A percentile compares a stretch with the other conserved stretches of the same genome.
Evolutionary conservation across 23 red algal species (phyloP).

Genomic region (Chondrus crispus): DNA sequence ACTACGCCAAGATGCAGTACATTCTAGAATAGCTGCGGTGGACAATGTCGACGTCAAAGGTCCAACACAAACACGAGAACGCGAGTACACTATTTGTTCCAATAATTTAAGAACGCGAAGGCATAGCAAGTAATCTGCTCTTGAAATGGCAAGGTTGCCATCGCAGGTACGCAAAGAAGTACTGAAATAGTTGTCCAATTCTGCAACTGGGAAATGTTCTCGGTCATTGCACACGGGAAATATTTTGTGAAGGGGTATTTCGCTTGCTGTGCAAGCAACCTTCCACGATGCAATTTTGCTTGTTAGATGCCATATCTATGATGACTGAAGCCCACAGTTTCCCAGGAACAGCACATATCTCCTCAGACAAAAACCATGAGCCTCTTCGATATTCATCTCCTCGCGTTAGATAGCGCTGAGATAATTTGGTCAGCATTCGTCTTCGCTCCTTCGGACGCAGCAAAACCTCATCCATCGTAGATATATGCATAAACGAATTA

Average conservation of each 20-base stretch:
- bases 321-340: neutral
- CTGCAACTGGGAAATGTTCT: neutral
- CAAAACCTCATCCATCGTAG: neutral
- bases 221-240: neutral
- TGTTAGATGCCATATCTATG: neutral
- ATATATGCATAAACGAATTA: neutral
- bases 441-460: neutral
- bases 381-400: neutral
- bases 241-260: neutral
- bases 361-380: neutral
- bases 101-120: neutral
- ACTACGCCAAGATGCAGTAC: neutral
- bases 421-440: neutral
- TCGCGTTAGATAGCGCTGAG: neutral
- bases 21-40: neutral
- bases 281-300: neutral
- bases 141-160: neutral
- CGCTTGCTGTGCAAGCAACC: neutral
- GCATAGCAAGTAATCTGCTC: neutral
- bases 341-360: neutral
- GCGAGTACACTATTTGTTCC: neutral
- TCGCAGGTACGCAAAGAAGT: neutral
- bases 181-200: neutral
- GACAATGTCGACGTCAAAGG: neutral
- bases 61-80: neutral